Conservation (phyloP, 2,329 filamentous ascomycete genomes). For the Diaporthe helianthi region DNA sequence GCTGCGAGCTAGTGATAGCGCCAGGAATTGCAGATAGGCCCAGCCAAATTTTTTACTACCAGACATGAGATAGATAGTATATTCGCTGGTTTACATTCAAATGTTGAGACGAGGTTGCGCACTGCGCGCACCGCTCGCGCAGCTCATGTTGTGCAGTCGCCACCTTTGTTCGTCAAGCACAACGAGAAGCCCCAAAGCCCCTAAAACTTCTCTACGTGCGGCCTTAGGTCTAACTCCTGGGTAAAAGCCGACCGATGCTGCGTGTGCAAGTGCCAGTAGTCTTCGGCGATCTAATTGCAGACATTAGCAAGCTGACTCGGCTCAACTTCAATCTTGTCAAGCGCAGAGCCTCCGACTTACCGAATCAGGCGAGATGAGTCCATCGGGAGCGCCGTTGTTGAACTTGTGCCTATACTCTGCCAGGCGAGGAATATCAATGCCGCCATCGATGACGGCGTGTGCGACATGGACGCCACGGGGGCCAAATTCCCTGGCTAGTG, state of each 20-base stretch:
- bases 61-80: slow-evolving; percentile 19
- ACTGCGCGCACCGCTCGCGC: neutral
- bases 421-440: slow-evolving; percentile 80
- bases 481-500: slow-evolving; percentile 82
- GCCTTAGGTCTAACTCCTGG: slow-evolving; percentile 81
- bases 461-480: slow-evolving; percentile 84
- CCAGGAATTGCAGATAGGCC: slow-evolving; percentile 27
- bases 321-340: neutral
- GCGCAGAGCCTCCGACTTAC: slow-evolving; percentile 55
- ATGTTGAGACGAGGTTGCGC: neutral
- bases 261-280: slow-evolving; percentile 84
- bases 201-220: slow-evolving; percentile 85
- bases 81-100: slow-evolving; percentile 1
- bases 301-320: neutral
- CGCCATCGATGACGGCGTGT: slow-evolving; percentile 82
- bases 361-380: slow-evolving; percentile 76
- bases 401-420: slow-evolving; percentile 52
- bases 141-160: slow-evolving; percentile 1
- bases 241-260: slow-evolving; percentile 82
- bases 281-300: slow-evolving; percentile 74
- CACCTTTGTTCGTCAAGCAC: neutral
- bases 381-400: slow-evolving; percentile 56
- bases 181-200: neutral
- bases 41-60: slow-evolving; percentile 1
- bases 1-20: slow-evolving; percentile 16